phyloP scores from a whole-genome alignment of 306 rosid genomes.

The Cucurbita argyrosperma region DNA sequence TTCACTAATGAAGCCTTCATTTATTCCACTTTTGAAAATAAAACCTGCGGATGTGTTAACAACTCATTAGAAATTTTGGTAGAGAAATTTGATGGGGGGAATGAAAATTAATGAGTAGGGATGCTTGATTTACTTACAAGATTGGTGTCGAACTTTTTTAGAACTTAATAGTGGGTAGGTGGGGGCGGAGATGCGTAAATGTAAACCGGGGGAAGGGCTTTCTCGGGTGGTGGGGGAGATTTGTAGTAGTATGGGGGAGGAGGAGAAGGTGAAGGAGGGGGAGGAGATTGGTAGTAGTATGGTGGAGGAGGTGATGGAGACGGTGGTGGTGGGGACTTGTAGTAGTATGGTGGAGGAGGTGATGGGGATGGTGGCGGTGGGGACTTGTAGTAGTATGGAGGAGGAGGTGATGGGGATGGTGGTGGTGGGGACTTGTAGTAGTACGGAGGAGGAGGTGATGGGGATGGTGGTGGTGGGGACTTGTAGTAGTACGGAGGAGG shows the following conservation, averaged over 20 bases:
- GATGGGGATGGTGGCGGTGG: slow-evolving; percentile 13
- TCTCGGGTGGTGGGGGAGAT: slow-evolving; percentile 12
- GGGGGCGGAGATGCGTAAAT: slow-evolving; percentile 52
- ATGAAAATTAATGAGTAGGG: background rate
- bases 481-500: slow-evolving; percentile 15
- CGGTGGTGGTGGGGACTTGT: slow-evolving; percentile 47
- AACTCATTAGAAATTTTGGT: background rate
- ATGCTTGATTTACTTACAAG: slow-evolving; percentile 38
- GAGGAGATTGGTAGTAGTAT: slow-evolving; percentile 25
- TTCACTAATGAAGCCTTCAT: slow-evolving; percentile 34
- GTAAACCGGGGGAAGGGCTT: slow-evolving; percentile 34
- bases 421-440: slow-evolving; percentile 24
- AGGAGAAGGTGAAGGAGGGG: slow-evolving; percentile 9
- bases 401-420: slow-evolving; percentile 9
- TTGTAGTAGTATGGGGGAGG: slow-evolving; percentile 23
- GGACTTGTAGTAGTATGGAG: slow-evolving; percentile 15
- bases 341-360: slow-evolving; percentile 25
- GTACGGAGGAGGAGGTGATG: slow-evolving; percentile 16
- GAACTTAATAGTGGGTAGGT: slow-evolving; percentile 43
- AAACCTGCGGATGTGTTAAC: slow-evolving; percentile 32
- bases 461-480: slow-evolving; percentile 42
- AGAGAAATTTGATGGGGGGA: background rate
- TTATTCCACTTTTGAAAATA: slow-evolving; percentile 53
- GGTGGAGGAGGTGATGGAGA: slow-evolving; percentile 17
- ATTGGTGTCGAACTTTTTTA: slow-evolving; percentile 9